Conservation (phyloP, 2,329 filamentous ascomycete species). For the Acrocalymma vagum region DNA sequence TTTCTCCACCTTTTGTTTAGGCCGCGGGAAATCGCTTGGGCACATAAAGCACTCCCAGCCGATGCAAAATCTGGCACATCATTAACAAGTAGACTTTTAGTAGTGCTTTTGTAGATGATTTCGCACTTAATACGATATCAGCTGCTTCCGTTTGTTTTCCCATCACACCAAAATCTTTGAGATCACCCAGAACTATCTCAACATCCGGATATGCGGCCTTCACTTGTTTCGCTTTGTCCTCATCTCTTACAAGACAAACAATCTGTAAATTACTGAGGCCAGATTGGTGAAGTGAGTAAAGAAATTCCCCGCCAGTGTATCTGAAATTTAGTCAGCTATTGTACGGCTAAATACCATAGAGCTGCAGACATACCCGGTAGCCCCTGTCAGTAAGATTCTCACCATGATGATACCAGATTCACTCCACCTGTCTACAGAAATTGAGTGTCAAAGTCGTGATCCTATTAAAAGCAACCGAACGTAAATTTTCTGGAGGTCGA, state of each 20-base stretch:
- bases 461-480: too few relatives aligned
- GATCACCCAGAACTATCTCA: constrained; percentile 8
- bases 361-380: constrained; percentile 11
- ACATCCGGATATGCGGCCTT: constrained; percentile 6
- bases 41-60: constrained; percentile 4
- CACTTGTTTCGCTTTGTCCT: constrained; percentile 1
- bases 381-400: constrained; percentile 15
- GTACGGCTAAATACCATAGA: background rate
- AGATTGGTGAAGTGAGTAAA: constrained; percentile 9
- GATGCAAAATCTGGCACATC: constrained; percentile 9
- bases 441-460: too few relatives aligned
- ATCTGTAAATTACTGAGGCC: too few relatives aligned
- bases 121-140: too few relatives aligned
- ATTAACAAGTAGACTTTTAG: too few relatives aligned
- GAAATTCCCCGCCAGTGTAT: constrained; percentile 17
- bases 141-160: constrained; percentile 7
- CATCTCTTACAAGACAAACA: constrained; percentile 1
- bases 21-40: constrained; percentile 7
- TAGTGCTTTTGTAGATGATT: too few relatives aligned
- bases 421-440: too few relatives aligned
- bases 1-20: constrained; percentile 1
- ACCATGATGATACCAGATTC: too few relatives aligned
- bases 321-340: background rate
- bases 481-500: too few relatives aligned
- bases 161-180: constrained; percentile 10